Evolutionary conservation across 202 grass and related monocot genomes (phyloP).

Genomic region (Dendrocalamus latiflorus): DNA sequence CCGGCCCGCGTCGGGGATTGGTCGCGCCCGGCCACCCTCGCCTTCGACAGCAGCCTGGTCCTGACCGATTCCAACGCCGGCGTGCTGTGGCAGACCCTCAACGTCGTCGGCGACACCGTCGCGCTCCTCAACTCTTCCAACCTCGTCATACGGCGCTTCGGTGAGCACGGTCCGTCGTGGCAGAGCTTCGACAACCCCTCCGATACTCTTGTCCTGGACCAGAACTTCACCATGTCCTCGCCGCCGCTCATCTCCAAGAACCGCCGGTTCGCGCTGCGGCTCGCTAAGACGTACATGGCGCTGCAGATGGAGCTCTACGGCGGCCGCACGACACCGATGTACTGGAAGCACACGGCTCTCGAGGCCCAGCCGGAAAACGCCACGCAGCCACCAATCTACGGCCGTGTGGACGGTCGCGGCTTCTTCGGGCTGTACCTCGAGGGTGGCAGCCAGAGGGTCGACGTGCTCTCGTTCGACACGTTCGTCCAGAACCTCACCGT

Average conservation of each 20-base stretch:
- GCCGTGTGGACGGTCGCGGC: no score
- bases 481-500: no score
- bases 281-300: conserved; percentile 28
- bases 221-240: conserved; percentile 54
- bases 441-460: no score
- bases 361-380: no score
- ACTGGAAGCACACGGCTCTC: no score
- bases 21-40: conserved; percentile 42
- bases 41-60: conserved; percentile 53
- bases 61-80: conserved; percentile 21
- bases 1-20: conserved; percentile 30
- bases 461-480: no score
- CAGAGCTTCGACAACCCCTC: conserved; percentile 71
- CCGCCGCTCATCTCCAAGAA: conserved; percentile 43
- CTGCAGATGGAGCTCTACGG: conserved; percentile 64
- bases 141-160: conserved; percentile 45
- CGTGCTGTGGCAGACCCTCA: conserved; percentile 41
- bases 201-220: conserved; percentile 58
- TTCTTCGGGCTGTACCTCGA: no score
- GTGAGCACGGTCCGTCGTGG: conserved; percentile 17
- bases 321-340: conserved; percentile 27
- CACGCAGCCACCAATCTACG: no score
- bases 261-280: conserved; percentile 49
- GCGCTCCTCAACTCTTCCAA: conserved; percentile 70
- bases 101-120: conserved; percentile 38